Evolutionary conservation across 2,329 filamentous ascomycete genomes (phyloP).

Genomic region (Penicillium glabrum): DNA sequence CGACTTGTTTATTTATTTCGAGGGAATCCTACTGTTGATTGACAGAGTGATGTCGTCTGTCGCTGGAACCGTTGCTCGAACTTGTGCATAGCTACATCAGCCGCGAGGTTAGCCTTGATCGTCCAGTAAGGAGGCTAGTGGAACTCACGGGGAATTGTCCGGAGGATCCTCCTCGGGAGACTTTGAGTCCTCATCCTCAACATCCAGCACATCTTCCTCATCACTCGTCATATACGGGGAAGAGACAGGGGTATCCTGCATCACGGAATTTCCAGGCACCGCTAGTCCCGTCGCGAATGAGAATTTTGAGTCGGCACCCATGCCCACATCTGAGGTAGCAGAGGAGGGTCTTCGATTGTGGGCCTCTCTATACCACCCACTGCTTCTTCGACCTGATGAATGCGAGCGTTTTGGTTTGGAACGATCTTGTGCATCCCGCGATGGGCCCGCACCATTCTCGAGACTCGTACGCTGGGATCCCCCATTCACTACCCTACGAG

Average conservation of each 20-base stretch:
- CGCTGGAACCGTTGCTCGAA: conserved; percentile 75
- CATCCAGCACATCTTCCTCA: conserved; percentile 19
- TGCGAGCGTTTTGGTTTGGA: conserved; percentile 13
- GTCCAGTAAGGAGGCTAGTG: not conserved
- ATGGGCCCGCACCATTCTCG: conserved; percentile 16
- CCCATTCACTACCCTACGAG: not conserved
- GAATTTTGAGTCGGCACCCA: conserved; percentile 33
- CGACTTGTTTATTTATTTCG: not conserved
- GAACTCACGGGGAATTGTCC: conserved; percentile 32
- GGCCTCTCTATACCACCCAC: conserved; percentile 10
- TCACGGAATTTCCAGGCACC: conserved; percentile 24
- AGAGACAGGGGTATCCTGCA: conserved; percentile 23
- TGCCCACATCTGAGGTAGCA: conserved; percentile 30
- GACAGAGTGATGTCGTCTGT: conserved; percentile 75
- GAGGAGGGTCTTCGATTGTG: conserved; percentile 27
- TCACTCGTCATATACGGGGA: conserved; percentile 23
- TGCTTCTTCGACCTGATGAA: conserved; percentile 16
- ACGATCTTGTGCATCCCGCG: conserved; percentile 5
- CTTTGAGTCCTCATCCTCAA: conserved; percentile 36
- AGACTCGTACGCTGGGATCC: conserved; percentile 7
- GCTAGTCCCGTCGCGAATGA: conserved; percentile 32
- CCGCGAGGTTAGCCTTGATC: not conserved
- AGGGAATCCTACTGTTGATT: conserved; percentile 61
- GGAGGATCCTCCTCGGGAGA: conserved; percentile 33
- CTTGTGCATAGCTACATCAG: conserved; percentile 61